These are phyloP conservation scores for Cladorrhinum samala DNA, from an alignment of 495 filamentous ascomycete genomes.

Conservation along the genomic window DNA sequence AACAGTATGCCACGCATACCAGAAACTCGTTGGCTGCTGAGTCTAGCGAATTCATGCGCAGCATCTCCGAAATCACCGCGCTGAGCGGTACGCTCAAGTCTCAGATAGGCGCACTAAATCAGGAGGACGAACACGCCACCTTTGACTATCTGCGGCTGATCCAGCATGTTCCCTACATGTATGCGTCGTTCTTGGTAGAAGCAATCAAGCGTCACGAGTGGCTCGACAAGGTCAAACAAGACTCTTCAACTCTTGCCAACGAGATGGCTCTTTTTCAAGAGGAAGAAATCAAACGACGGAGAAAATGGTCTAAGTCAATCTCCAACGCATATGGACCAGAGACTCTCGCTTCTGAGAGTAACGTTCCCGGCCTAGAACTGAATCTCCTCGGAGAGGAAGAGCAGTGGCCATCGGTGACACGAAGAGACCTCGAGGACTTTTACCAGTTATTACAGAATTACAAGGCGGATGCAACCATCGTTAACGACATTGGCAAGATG, in stretches of 20 bases:
- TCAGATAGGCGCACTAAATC: slow-evolving; percentile 63
- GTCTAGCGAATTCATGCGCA: slow-evolving; percentile 66
- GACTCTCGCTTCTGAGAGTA: slow-evolving; percentile 30
- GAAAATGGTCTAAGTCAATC: slow-evolving; percentile 83
- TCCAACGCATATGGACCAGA: slow-evolving; percentile 49
- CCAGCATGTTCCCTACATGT: slow-evolving; percentile 75
- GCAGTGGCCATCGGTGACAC: slow-evolving; percentile 62
- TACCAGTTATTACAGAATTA: slow-evolving; percentile 53
- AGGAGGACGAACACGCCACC: slow-evolving; percentile 59
- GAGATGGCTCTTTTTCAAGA: slow-evolving; percentile 87
- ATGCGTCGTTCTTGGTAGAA: slow-evolving; percentile 83
- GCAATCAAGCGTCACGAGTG: slow-evolving; percentile 82
- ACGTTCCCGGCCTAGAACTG: slow-evolving; percentile 72
- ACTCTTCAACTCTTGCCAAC: slow-evolving; percentile 78
- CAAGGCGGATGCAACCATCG: slow-evolving; percentile 39
- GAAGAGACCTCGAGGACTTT: slow-evolving; percentile 61
- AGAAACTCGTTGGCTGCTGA: slow-evolving; percentile 53
- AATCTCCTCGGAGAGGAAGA: slow-evolving; percentile 76
- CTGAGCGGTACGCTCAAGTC: slow-evolving; percentile 61
- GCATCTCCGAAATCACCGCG: slow-evolving; percentile 70
- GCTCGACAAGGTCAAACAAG: slow-evolving; percentile 77
- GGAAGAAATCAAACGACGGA: slow-evolving; percentile 80
- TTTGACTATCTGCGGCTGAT: slow-evolving; percentile 73
- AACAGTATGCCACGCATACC: slow-evolving; percentile 58
- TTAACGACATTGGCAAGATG: slow-evolving; percentile 51